These are phyloP conservation scores for Hyphopichia fennica DNA, from an alignment of 1,139 yeast species.

Conservation along the genomic window DNA sequence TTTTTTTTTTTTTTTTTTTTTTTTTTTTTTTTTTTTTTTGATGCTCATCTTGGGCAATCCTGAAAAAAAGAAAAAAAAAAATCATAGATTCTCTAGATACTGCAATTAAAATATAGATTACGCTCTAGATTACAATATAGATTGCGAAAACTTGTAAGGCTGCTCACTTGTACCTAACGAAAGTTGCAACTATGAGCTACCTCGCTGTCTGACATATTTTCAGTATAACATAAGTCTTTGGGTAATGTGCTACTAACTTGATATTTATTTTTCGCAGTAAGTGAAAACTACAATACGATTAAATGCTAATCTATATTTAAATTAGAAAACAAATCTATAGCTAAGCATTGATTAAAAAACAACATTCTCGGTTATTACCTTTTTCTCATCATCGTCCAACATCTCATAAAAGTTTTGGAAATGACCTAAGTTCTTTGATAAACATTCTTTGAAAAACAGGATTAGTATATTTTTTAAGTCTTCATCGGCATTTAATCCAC, in stretches of 20 bases:
- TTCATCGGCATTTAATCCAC: constrained; percentile 37
- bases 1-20: background rate
- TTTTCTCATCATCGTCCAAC: constrained; percentile 59
- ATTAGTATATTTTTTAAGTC: constrained; percentile 49
- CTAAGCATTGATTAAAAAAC: constrained; percentile 10
- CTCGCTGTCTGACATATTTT: too few species aligned
- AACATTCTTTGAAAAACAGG: constrained; percentile 65
- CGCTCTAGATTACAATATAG: too few species aligned
- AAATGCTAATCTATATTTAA: background rate
- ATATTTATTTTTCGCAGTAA: too few species aligned
- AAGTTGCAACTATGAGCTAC: too few species aligned
- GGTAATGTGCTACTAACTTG: too few species aligned
- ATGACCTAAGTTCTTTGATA: constrained; percentile 50
- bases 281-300: background rate
- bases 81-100: background rate
- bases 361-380: constrained; percentile 48
- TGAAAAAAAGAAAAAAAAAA: background rate
- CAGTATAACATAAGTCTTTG: too few species aligned
- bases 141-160: too few species aligned
- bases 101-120: too few species aligned
- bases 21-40: background rate
- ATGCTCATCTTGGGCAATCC: background rate
- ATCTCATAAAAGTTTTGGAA: constrained; percentile 56
- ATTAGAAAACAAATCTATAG: background rate
- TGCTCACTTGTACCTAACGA: too few species aligned